Percentiles rank a stretch among this genome's conserved stretches.
Evolutionary conservation across 257 asterid genomes (phyloP).

Genomic region (Solanum chmielewskii): DNA sequence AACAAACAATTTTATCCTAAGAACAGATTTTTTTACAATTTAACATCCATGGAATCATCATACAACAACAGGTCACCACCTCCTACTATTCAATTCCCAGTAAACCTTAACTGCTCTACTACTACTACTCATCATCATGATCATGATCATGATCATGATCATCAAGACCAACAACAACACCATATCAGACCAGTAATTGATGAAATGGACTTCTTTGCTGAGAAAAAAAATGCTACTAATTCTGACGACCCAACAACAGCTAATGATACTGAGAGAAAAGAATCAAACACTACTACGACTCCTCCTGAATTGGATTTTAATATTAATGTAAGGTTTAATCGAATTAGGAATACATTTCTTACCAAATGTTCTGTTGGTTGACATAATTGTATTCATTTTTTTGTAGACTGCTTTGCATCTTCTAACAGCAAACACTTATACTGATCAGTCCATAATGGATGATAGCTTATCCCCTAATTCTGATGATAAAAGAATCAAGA

Average conservation of each 20-base stretch:
- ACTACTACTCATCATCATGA: neutral
- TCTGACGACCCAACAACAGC: neutral
- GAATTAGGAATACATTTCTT: neutral
- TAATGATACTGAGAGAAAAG: conserved; percentile 1
- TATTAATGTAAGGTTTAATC: conserved; percentile 42
- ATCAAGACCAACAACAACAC: neutral
- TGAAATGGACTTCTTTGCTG: conserved; percentile 74
- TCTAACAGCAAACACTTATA: conserved; percentile 45
- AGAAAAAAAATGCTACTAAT: conserved; percentile 15
- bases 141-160: neutral
- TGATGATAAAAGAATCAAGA: conserved; percentile 37
- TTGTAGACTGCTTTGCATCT: conserved; percentile 71
- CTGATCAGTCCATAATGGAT: conserved; percentile 53
- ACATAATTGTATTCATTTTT: neutral
- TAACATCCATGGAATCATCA: conserved; percentile 21
- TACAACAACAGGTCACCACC: conserved; percentile 27
- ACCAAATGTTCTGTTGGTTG: neutral
- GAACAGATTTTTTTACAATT: neutral
- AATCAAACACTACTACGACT: conserved; percentile 1
- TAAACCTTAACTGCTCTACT: conserved; percentile 28
- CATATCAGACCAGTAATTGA: conserved; percentile 26
- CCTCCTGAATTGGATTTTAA: conserved; percentile 34
- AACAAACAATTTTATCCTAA: neutral
- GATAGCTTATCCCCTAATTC: conserved; percentile 34
- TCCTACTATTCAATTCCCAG: conserved; percentile 65